Evolutionary conservation across 805 yeast species (phyloP).

Genomic region (Jamesozyma gamospora): DNA sequence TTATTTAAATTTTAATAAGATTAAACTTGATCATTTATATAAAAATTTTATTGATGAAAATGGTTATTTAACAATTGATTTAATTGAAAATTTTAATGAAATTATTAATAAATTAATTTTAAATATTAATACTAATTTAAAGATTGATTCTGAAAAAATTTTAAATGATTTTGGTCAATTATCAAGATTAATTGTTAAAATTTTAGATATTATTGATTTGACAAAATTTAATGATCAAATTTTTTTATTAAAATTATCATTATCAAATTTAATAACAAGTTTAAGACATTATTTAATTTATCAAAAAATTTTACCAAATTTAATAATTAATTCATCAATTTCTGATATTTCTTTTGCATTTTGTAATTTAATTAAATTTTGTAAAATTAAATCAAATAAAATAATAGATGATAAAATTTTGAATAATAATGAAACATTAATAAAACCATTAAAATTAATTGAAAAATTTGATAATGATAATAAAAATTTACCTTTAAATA

Average conservation of each 20-base stretch:
- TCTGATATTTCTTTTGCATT: constrained; percentile 61
- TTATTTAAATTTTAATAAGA: not conserved
- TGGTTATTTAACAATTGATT: constrained; percentile 14
- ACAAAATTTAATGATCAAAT: constrained; percentile 33
- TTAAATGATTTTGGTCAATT: constrained; percentile 6
- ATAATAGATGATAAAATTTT: no score
- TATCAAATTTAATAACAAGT: constrained; percentile 66
- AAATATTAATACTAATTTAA: not conserved
- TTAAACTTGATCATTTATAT: constrained; percentile 2
- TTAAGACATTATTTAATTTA: constrained; percentile 65
- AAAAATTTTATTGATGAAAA: constrained; percentile 6
- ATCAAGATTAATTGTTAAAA: constrained; percentile 15
- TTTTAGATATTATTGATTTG: constrained; percentile 13
- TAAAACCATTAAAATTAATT: constrained; percentile 61
- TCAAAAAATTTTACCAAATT: constrained; percentile 47
- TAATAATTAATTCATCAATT: constrained; percentile 64
- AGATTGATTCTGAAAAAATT: constrained; percentile 2
- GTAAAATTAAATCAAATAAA: constrained; percentile 5
- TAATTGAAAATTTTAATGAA: constrained; percentile 1
- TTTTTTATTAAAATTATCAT: constrained; percentile 45
- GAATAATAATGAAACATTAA: constrained; percentile 32
- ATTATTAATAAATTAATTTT: no score
- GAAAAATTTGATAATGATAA: constrained; percentile 30
- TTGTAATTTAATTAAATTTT: constrained; percentile 41
- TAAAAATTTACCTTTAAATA: not conserved